Conservation (phyloP, 2,329 filamentous ascomycete genomes). For the Ilyonectria destructans region DNA sequence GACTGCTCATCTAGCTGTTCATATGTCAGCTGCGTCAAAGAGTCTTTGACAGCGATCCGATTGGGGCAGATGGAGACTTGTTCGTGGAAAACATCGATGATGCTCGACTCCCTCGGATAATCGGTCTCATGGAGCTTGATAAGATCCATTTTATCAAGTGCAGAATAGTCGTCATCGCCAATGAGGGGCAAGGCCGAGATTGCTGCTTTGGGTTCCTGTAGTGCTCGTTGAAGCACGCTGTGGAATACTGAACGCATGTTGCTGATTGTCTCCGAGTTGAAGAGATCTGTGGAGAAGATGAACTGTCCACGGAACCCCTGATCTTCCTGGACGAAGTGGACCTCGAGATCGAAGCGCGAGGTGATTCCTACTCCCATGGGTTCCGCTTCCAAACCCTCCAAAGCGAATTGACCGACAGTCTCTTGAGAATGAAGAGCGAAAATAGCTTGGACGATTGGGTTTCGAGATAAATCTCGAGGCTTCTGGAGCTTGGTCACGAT, state of each 20-base stretch:
- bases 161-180: not conserved
- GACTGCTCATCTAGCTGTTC: constrained; percentile 38
- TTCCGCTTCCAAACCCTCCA: constrained; percentile 41
- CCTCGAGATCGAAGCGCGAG: constrained; percentile 46
- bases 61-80: constrained; percentile 37
- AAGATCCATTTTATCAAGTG: constrained; percentile 36
- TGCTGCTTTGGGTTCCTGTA: constrained; percentile 20
- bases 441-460: constrained; percentile 36
- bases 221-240: constrained; percentile 33
- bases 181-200: constrained; percentile 28
- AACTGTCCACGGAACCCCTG: constrained; percentile 27
- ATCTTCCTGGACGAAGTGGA: constrained; percentile 43
- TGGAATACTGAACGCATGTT: constrained; percentile 39
- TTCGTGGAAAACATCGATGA: constrained; percentile 46
- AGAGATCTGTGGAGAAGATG: constrained; percentile 45
- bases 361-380: constrained; percentile 15
- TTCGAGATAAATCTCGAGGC: constrained; percentile 32
- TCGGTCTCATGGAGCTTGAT: constrained; percentile 31
- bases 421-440: constrained; percentile 44
- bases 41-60: constrained; percentile 42
- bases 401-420: constrained; percentile 33
- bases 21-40: constrained; percentile 38
- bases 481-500: constrained; percentile 34
- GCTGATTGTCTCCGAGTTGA: constrained; percentile 37
- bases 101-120: constrained; percentile 41